A percentile compares a stretch with the other conserved stretches of the same genome.
These are phyloP conservation scores for Cryphonectria parasitica DNA, from an alignment of 2,329 filamentous ascomycete species.

Conservation along the genomic window DNA sequence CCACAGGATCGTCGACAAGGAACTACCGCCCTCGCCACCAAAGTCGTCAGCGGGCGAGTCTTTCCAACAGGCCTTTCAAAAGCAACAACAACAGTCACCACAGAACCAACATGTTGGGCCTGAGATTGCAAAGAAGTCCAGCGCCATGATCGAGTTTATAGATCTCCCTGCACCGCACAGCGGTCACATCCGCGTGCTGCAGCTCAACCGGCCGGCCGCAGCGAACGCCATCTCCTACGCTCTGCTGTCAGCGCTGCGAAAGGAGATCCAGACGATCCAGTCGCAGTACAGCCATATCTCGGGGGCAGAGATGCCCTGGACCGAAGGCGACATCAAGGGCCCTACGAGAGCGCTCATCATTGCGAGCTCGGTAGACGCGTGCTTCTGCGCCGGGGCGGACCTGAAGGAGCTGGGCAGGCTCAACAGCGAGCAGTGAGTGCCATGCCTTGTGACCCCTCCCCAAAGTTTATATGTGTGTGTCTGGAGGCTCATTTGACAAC, in stretches of 20 bases:
- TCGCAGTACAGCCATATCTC: conserved; percentile 58
- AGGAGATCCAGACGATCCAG: conserved; percentile 74
- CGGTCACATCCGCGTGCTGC: conserved; percentile 85
- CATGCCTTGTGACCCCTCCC: neutral
- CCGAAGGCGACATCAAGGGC: conserved; percentile 50
- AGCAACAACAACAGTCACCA: conserved; percentile 16
- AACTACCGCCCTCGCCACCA: conserved; percentile 27
- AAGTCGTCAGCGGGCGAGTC: conserved; percentile 24
- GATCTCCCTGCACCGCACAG: conserved; percentile 77
- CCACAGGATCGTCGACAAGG: conserved; percentile 23
- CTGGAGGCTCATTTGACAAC: neutral
- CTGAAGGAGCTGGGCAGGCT: conserved; percentile 85
- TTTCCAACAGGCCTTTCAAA: conserved; percentile 16
- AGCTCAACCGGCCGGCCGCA: conserved; percentile 81
- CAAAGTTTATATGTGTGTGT: neutral
- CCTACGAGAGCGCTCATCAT: conserved; percentile 81
- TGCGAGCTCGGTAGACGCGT: conserved; percentile 78
- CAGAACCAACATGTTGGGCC: conserved; percentile 10
- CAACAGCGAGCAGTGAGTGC: conserved; percentile 72
- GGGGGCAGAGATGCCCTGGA: conserved; percentile 54
- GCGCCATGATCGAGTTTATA: conserved; percentile 67
- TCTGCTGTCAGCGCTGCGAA: conserved; percentile 72
- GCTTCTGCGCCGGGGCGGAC: conserved; percentile 94
- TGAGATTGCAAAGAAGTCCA: conserved; percentile 8
- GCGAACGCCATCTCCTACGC: conserved; percentile 89